Base-by-base conservation (phyloP, 2,329 filamentous ascomycete genomes). In the Verticillium klebahnii region DNA sequence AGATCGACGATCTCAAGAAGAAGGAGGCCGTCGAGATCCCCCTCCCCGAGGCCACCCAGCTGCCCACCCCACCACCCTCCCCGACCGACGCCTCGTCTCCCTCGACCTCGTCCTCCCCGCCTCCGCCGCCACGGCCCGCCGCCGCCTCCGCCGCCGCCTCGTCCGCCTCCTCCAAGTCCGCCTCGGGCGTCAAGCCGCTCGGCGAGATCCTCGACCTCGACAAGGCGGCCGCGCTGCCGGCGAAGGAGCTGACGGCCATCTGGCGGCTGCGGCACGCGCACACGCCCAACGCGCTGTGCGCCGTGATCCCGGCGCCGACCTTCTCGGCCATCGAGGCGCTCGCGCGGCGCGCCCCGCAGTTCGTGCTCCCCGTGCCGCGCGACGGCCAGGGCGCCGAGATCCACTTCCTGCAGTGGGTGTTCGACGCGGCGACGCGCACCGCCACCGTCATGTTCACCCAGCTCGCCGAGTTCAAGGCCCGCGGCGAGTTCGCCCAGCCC, bases 401-500 rank as follows among this genome's bases (percentile, higher is more conserved):
- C 56, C 95, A 99, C 77, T 97, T 96, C 75, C 77, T 99, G 65
- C 94, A 99, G 77, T 99, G 96, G 92, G 91, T 90, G 0, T 97
- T 97, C 76, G 93, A 96, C 63, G 78, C 76, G 25, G 78, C 79
- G 61, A 84, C 82, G 19, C 78, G 83, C 63, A 89, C 87, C 3
- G 86, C 85, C 63, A 92, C 90, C 0, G 89, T 98, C 6, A 87
- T 99, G 37, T 98, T 99, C 78, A 99, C 95, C 0, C 91, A 95
- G 71, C 83, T 99, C 36, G 94, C 92, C 17, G 92, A 97, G 73
- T 99, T 90, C 80, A 97, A 98, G 81, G 78, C 92, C 62, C 85
- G 94, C 59, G 93, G 93, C 59, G 91, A 97, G 75, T 99, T 88
- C 72, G 92, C 92, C 55, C 87, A 90, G 75, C 93, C 95, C 56